Evolutionary conservation across 305 asterid genomes (phyloP), one percentile per base, ranked within the genome.

Genomic region (Rubia balearica): DNA sequence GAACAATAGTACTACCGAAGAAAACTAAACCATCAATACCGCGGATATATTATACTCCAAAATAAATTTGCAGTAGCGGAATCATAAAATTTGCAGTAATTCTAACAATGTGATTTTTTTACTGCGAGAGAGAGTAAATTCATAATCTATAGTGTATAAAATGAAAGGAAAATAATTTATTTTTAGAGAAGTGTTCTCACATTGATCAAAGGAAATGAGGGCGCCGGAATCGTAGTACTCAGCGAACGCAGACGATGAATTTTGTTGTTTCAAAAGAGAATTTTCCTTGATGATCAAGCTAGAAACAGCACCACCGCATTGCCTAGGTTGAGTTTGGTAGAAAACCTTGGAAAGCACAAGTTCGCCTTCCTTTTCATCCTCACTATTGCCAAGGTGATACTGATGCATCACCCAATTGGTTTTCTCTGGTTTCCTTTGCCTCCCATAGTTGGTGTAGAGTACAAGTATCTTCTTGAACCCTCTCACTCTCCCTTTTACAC

Each of bases 321-420:
- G 83, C 67, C 85, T 77, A 46, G 86, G 86, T 48, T 82, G 83
- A 59, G 83, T 82, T 72, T 82, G 83, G 71, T 74, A 79, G 74
- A 82, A 82, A 64, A 82, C 81, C 79, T 82, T 82, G 7, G 86
- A 82, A 0, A 80, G 84, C 22, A 82, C 82, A 5, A 82, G 74
- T 66, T 82, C 84, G 2, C 86, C 86, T 67, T 82, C 86, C 45
- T 77, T 82, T 48, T 82, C 86, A 75, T 82, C 86, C 40, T 82
- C 86, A 69, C 80, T 78, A 43, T 73, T 81, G 49, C 86, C 86
- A 6, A 82, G 80, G 73, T 82, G 86, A 60, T 82, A 82, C 19
- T 82, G 83, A 77, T 82, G 83, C 82, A 82, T 79, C 60, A 82
- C 86, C 86, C 86, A 82, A 75, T 82, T 82, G n/a, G 86, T 79